Conservation (phyloP, 305 asterid genomes). For the Solanum hybrid region DNA sequence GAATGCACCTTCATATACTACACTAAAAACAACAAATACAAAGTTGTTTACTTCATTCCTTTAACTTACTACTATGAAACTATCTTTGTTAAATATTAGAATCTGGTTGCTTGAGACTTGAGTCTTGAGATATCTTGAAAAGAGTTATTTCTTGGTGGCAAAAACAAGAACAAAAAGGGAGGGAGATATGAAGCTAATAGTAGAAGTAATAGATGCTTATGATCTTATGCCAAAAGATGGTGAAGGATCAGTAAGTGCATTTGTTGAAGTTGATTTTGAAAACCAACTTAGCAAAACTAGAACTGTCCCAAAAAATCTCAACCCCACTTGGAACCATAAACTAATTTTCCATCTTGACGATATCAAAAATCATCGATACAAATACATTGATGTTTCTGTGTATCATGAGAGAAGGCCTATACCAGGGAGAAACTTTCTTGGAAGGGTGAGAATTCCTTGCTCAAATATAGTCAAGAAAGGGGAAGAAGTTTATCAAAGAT, state of each 20-base stretch:
- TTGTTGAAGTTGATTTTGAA: conserved; percentile 43
- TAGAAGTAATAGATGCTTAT: conserved; percentile 45
- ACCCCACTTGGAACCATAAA: conserved; percentile 46
- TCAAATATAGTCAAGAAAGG: conserved; percentile 51
- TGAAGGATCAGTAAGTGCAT: conserved; percentile 44
- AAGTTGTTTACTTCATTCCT: conserved; percentile 13
- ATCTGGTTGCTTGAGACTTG: conserved; percentile 37
- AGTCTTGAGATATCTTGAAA: conserved; percentile 36
- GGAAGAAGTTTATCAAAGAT: conserved; percentile 54
- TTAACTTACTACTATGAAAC: not conserved
- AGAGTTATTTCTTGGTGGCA: conserved; percentile 12
- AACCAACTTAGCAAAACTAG: conserved; percentile 37
- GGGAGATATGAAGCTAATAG: conserved; percentile 33
- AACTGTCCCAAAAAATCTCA: conserved; percentile 38
- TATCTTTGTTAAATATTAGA: conserved; percentile 10
- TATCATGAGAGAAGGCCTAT: conserved; percentile 48
- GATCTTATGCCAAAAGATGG: conserved; percentile 49
- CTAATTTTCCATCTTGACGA: conserved; percentile 39
- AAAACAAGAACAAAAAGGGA: conserved; percentile 25
- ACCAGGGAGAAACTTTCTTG: conserved; percentile 50
- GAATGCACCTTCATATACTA: not conserved
- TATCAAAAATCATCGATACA: conserved; percentile 22
- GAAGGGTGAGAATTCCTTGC: conserved; percentile 55
- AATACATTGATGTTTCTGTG: conserved; percentile 40
- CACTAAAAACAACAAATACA: not conserved